Conservation (phyloP, 1,284 basidiomycete species). For the Hemileia vastatrix region DNA sequence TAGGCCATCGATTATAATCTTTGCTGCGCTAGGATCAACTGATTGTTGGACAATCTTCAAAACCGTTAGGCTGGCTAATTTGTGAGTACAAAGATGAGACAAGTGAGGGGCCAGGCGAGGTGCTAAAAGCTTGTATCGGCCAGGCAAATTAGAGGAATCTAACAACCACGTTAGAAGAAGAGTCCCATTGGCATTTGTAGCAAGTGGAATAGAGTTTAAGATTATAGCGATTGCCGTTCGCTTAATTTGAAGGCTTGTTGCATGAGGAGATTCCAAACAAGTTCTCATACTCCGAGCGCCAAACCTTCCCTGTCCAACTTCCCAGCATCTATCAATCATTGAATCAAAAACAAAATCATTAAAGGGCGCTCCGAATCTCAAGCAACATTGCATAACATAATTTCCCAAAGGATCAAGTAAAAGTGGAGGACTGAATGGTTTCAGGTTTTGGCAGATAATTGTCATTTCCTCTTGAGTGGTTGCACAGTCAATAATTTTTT, state of each 20-base stretch:
- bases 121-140: slow-evolving; percentile 80
- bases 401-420: slow-evolving; percentile 95
- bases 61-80: slow-evolving; percentile 86
- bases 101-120: slow-evolving; percentile 92
- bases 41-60: slow-evolving; percentile 53
- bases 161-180: slow-evolving; percentile 91
- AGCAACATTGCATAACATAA: slow-evolving; percentile 91
- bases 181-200: slow-evolving; percentile 94
- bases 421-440: slow-evolving; percentile 84
- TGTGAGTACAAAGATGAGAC: slow-evolving; percentile 93
- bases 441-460: slow-evolving; percentile 72
- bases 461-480: slow-evolving; percentile 75
- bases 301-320: slow-evolving; percentile 62
- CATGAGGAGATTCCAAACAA: slow-evolving; percentile 79
- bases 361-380: slow-evolving; percentile 76
- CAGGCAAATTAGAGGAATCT: slow-evolving; percentile 83
- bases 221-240: slow-evolving; percentile 89
- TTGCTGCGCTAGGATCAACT: slow-evolving; percentile 39
- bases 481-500: slow-evolving; percentile 96
- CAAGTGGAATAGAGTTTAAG: slow-evolving; percentile 91
- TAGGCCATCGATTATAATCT: slow-evolving; percentile 39
- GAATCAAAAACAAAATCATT: slow-evolving; percentile 97
- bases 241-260: slow-evolving; percentile 74
- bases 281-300: slow-evolving; percentile 96
- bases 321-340: slow-evolving; percentile 97